phyloP scores from a whole-genome alignment of 441 rosid species.

The Adansonia grandidieri region DNA sequence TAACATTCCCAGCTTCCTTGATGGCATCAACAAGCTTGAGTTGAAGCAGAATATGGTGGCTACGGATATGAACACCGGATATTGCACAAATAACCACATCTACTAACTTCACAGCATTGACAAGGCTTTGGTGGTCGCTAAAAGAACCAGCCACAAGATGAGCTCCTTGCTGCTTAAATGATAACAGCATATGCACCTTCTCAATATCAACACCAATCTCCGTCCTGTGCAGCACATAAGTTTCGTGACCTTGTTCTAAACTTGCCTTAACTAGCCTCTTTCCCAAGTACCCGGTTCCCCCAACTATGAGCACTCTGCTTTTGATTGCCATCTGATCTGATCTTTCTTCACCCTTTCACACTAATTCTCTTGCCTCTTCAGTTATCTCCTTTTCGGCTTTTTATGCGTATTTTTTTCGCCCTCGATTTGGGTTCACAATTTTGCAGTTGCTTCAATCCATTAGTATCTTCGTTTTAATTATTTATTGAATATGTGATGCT shows the following conservation, averaged over 20 bases:
- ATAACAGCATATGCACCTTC: slow-evolving; percentile 51
- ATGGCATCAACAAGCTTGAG: slow-evolving; percentile 67
- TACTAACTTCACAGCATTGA: slow-evolving; percentile 51
- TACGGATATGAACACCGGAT: slow-evolving; percentile 62
- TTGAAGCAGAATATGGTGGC: slow-evolving; percentile 61
- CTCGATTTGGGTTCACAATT: neutral
- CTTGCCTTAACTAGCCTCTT: slow-evolving; percentile 62
- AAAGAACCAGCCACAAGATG: slow-evolving; percentile 50
- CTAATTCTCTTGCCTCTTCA: neutral
- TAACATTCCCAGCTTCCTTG: slow-evolving; percentile 59
- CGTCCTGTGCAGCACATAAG: slow-evolving; percentile 44
- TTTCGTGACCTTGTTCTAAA: slow-evolving; percentile 48
- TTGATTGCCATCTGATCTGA: slow-evolving; percentile 33
- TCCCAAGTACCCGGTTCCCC: slow-evolving; percentile 64
- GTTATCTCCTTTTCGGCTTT: neutral
- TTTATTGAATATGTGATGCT: neutral
- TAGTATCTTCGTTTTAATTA: neutral
- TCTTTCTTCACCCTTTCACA: neutral
- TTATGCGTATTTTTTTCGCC: neutral
- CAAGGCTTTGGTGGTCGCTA: slow-evolving; percentile 50
- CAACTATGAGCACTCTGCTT: slow-evolving; percentile 53
- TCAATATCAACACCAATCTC: slow-evolving; percentile 59
- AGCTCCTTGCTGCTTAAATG: slow-evolving; percentile 53
- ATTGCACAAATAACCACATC: slow-evolving; percentile 62
- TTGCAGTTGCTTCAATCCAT: neutral